Evolutionary conservation across 495 filamentous ascomycete genomes (phyloP).

Genomic region (Tuber indicum): DNA sequence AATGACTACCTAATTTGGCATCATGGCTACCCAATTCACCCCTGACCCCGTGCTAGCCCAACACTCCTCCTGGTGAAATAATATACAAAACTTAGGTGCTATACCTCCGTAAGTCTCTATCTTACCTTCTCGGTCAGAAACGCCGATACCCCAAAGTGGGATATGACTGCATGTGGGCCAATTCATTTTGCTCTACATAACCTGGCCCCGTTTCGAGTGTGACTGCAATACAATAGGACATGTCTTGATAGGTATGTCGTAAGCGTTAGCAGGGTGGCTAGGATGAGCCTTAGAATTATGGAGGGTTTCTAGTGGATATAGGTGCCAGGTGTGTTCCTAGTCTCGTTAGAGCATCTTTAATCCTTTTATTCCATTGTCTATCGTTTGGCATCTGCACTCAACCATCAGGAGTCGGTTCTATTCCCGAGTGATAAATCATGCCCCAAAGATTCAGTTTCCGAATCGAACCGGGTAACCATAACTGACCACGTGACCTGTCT

Average conservation of each 20-base stretch:
- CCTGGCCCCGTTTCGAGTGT: not conserved
- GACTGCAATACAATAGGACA: constrained; percentile 5
- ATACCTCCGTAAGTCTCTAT: too few species aligned
- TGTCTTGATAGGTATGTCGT: fast-evolving
- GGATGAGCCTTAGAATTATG: not conserved
- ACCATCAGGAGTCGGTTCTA: not conserved
- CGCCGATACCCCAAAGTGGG: not conserved
- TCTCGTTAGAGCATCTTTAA: not conserved
- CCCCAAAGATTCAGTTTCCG: too few species aligned
- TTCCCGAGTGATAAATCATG: not conserved
- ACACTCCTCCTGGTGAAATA: too few species aligned
- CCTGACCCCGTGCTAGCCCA: too few species aligned
- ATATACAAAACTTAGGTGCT: too few species aligned
- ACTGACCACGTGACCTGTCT: not conserved
- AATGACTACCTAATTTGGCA: too few species aligned
- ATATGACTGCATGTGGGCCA: not conserved
- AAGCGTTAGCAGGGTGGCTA: not conserved
- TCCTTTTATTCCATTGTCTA: not conserved
- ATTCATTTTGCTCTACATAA: constrained; percentile 6
- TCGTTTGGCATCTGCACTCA: not conserved
- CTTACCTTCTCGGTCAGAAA: too few species aligned
- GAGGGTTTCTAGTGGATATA: not conserved
- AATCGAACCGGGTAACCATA: not conserved
- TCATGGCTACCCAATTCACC: too few species aligned
- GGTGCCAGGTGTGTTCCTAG: not conserved